phyloP scores from a whole-genome alignment of 1,139 yeast genomes.

The Suhomyces panamericanus region DNA sequence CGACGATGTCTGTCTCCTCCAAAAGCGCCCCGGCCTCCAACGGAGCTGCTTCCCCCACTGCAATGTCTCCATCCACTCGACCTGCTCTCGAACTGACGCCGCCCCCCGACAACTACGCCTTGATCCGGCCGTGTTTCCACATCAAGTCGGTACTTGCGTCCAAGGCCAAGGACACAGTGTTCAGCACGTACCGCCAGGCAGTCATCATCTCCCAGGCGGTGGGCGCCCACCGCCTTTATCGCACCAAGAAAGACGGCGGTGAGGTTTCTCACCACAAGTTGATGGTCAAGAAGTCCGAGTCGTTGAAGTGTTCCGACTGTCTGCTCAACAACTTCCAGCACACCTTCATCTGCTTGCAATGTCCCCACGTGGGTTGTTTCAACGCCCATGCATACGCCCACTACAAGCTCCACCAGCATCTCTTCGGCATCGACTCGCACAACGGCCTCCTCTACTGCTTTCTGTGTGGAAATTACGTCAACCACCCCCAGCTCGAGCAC shows the following conservation, averaged over 20 bases:
- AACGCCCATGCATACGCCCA: slow-evolving; percentile 51
- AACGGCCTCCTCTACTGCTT: slow-evolving; percentile 71
- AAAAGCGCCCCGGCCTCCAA: slow-evolving; percentile 3
- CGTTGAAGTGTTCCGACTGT: slow-evolving; percentile 55
- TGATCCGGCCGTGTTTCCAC: slow-evolving; percentile 54
- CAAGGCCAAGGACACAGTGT: slow-evolving; percentile 54
- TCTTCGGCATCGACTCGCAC: slow-evolving; percentile 66
- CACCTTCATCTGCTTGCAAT: slow-evolving; percentile 72
- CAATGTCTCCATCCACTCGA: not conserved
- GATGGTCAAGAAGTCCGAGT: slow-evolving; percentile 39
- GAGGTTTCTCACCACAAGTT: slow-evolving; percentile 32
- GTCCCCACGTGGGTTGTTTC: slow-evolving; percentile 80
- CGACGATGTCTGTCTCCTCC: slow-evolving; percentile 9
- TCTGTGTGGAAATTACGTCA: slow-evolving; percentile 70
- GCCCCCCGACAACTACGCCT: slow-evolving; percentile 29
- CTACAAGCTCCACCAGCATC: slow-evolving; percentile 62
- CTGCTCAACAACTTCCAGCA: slow-evolving; percentile 46
- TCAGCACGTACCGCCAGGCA: slow-evolving; percentile 60
- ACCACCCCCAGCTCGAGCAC: slow-evolving; percentile 56
- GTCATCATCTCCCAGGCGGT: slow-evolving; percentile 46
- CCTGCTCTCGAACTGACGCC: slow-evolving; percentile 19
- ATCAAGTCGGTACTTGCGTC: slow-evolving; percentile 53
- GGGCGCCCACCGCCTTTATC: slow-evolving; percentile 22
- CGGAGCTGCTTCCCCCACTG: no score
- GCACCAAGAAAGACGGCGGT: slow-evolving; percentile 33